Evolutionary conservation across 257 asterid species (phyloP), one percentile per base, ranked within the genome.

Genomic region (Ocimum tenuiflorum): DNA sequence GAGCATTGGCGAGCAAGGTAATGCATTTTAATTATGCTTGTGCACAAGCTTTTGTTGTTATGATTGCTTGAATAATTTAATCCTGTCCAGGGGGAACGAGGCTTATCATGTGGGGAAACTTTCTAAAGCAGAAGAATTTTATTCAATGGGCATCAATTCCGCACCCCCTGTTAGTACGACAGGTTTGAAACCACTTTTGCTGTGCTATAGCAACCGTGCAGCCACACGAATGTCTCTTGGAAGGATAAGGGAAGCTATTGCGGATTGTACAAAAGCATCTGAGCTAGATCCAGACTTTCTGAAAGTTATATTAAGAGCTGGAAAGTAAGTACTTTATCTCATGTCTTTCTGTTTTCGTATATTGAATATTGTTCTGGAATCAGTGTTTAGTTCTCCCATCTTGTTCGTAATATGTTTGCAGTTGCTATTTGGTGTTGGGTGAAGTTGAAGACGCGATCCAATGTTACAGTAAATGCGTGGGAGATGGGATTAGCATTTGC

Each of bases 141-240:
- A 89, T 80, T 69, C 95, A 8, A 77, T 63, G 80, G 97, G 99
- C 54, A 89, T 94, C 67, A 69, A 77, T 79, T 74, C 86, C 41
- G 78, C 65, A 55, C 60, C 76, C 45, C 77, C 48, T 52, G 60
- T 53, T 45, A 63, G 69, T 73, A 63, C 63, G 19, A 29, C 65
- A 9, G 92, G 81, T 72, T 47, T 75, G 59, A 71, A 79, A 61
- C 86, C 95, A 48, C 83, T 86, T 60, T 68, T 86, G 70, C 81
- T 94, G 55, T 94, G 97, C 85, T 94, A 94, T 75, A 86, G 97
- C 85, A 94, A 94, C 67, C 94, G 97, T 47, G 99, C 99, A 65
- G 99, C 99, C 43, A 81, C 97, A 10, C 91, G 91, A 63, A 88
- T 92, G 97, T 80, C 87, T 39, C 88, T 89, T 72, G 83, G 83